phyloP scores from a whole-genome alignment of 192 early-diverging fungal genomes.

The Rhizophagus prolifer region DNA sequence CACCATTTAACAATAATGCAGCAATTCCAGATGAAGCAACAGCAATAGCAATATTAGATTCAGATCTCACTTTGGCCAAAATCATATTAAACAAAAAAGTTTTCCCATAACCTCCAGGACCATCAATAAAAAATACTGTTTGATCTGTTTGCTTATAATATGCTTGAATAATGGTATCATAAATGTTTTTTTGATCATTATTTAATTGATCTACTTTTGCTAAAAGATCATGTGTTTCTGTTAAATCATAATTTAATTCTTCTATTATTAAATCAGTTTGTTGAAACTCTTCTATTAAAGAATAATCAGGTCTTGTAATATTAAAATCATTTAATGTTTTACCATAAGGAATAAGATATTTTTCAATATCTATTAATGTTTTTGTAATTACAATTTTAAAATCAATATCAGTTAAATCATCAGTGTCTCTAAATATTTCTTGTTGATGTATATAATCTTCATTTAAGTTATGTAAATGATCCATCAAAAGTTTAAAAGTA shows the following conservation, averaged over 20 bases:
- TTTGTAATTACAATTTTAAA: background rate
- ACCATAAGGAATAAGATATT: background rate
- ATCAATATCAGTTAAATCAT: background rate
- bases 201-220: background rate
- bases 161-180: too few species aligned
- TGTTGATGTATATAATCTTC: constrained; percentile 11
- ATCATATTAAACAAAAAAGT: constrained; percentile 28
- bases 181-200: background rate
- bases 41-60: constrained; percentile 8
- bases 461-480: constrained; percentile 5
- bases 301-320: background rate
- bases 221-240: background rate
- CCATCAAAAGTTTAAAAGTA: background rate
- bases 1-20: constrained; percentile 30
- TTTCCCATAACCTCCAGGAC: too few species aligned
- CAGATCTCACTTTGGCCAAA: constrained; percentile 1
- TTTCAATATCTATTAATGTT: background rate
- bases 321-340: background rate
- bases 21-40: constrained; percentile 39
- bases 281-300: background rate
- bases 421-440: too few species aligned
- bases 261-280: background rate
- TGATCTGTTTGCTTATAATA: too few species aligned
- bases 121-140: too few species aligned
- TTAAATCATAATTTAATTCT: background rate